Base-by-base conservation (phyloP, 139 green algal species). In the Chlamydomonas sphaeroides region DNA sequence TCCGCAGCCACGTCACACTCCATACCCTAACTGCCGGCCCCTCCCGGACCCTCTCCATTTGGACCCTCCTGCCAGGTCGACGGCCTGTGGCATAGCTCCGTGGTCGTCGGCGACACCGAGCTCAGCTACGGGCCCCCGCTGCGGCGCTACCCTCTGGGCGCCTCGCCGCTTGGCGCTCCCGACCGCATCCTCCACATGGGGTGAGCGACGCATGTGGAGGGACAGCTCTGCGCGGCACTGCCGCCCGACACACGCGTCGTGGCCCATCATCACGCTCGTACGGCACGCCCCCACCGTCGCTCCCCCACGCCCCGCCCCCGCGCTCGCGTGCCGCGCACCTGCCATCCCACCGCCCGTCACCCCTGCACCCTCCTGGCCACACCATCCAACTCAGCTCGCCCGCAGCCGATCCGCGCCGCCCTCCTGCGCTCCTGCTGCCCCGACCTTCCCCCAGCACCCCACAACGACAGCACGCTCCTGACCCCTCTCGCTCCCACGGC, bases 21-120 rank as follows among this genome's bases (percentile, higher is more conserved):
- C 38, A 56, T 33, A 11, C 26, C 42, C 38, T 10, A 3, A 0
- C 26, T 57, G 20, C 3, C 28, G 17, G 5, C 21, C 38, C 3
- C 38, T 38, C 28, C 3, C 28, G 6, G 30, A 39, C 17, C 28
- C 11, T 57, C 15, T 10, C 38, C 33, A 11, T 36, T 15, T 39
- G 25, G 25, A 63, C 5, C 30, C n/a, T 39, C n/a, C 30, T 8
- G n/a, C n/a, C 69, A 77, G 69, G 62, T 83, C 4, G 42, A 65
- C 2, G 75, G 75, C 2, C 75, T 83, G 62, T 83, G 75, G 75
- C 75, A 83, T 42, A 53, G 33, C 41, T 56, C 32, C 41, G 5
- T 83, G 25, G 75, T 62, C 5, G 75, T 83, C 21, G 75, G 75
- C 21, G 61, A 83, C n/a, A 45, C 33, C 20, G 75, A 83, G 61